Conservation (phyloP, 2,329 filamentous ascomycete genomes). For the Claviceps digitariae region DNA sequence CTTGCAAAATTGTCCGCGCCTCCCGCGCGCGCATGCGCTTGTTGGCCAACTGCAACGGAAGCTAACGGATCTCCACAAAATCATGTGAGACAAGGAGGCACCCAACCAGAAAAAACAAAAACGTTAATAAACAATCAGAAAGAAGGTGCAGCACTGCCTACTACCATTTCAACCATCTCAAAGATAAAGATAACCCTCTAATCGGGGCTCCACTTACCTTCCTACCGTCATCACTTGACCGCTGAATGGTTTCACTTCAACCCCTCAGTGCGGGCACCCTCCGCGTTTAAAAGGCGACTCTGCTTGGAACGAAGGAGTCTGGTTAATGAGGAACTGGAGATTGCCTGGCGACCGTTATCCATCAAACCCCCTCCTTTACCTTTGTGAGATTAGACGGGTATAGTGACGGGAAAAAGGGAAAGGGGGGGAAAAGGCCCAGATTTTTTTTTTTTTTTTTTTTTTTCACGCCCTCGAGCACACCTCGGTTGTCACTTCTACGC, state of each 20-base stretch:
- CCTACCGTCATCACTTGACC: neutral
- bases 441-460: neutral
- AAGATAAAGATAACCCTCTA: neutral
- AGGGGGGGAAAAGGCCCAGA: no score
- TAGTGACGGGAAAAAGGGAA: neutral
- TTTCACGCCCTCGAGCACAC: no score
- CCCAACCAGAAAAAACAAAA: neutral
- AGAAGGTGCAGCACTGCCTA: no score
- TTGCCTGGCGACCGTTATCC: neutral
- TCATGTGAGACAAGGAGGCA: neutral
- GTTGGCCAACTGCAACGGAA: neutral
- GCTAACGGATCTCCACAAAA: neutral
- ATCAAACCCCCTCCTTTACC: neutral
- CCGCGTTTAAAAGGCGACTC: neutral
- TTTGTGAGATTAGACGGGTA: neutral
- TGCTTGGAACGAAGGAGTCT: neutral
- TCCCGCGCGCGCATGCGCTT: constrained; percentile 1
- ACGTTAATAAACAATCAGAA: neutral
- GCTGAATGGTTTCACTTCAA: neutral
- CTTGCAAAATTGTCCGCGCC: constrained; percentile 3
- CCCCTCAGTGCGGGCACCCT: no score
- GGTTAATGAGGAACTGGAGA: no score
- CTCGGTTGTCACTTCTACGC: neutral
- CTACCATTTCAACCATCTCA: no score
- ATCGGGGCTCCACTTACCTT: neutral